Evolutionary conservation across 2,329 filamentous ascomycete species (phyloP), one percentile per base, ranked within the genome.

Genomic region (Xylariaceae sp.): DNA sequence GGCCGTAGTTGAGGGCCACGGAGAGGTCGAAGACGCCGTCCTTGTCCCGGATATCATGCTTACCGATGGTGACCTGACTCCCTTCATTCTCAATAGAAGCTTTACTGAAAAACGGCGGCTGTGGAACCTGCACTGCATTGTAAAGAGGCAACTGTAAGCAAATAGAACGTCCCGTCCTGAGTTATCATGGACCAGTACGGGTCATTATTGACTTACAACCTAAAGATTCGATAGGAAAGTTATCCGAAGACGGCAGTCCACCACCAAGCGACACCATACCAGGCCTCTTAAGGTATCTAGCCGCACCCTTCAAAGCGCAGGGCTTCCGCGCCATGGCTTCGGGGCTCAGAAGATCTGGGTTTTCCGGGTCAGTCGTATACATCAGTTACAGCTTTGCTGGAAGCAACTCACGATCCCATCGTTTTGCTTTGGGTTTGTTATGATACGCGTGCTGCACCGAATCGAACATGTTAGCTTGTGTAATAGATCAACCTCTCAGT

Each of bases 181-280:
- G 13, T 41, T 43, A 36, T 29, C 16, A 32, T 18, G 16, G 12
- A 43, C 13, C 21, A 12, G 41, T 12, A 16, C 41, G 7, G 12
- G 5, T 43, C 18, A 12, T 16, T 2, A 15, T 15, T 21, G 6
- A 21, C 57, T 47, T 51, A 60, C 57, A 73, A 59, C 79, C 80
- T 47, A 97, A 72, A 60, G 87, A 80, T 61, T 92, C 85, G 65
- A 97, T 85, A n/a, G 94, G 94, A 67, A 99, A 99, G 72, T 95
- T 89, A 69, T 92, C 86, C 56, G 88, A 83, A 13, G 89, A 92
- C 3, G 94, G 94, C 18, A 99, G 76, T 3, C 94, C 94, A 48
- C 94, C 94, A 51, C 94, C 94, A 1, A 99, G 84, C 1, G 91
- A 96, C 67, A 99, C 94, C 55, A 96, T 74, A 15, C 88, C 91